A percentile compares a stretch with the other conserved stretches of the same genome.
Evolutionary conservation across 2,329 filamentous ascomycete species (phyloP).

Genomic region (Ciborinia camelliae): DNA sequence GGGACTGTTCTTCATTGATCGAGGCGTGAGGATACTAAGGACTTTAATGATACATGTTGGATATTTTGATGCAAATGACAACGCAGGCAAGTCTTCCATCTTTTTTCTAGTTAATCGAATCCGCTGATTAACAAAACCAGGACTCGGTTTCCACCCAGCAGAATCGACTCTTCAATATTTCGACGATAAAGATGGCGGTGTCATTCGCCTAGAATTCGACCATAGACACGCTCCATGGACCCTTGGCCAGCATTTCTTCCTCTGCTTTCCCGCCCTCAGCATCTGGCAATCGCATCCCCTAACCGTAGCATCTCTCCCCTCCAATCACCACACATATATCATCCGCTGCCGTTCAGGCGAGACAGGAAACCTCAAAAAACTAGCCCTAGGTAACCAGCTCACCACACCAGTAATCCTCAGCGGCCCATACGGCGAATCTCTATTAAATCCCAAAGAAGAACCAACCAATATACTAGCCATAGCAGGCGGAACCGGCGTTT

Average conservation of each 20-base stretch:
- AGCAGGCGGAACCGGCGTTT: slow-evolving; percentile 57
- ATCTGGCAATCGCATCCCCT: slow-evolving; percentile 77
- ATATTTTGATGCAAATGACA: slow-evolving; percentile 40
- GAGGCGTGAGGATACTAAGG: slow-evolving; percentile 55
- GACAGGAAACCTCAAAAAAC: slow-evolving; percentile 42
- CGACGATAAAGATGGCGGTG: slow-evolving; percentile 47
- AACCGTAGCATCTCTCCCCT: slow-evolving; percentile 72
- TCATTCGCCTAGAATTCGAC: slow-evolving; percentile 63
- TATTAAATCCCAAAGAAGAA: slow-evolving; percentile 35
- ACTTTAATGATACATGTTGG: slow-evolving; percentile 60
- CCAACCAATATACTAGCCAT: slow-evolving; percentile 49
- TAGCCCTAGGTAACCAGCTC: slow-evolving; percentile 25
- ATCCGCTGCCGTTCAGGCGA: slow-evolving; percentile 58
- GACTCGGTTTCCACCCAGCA: slow-evolving; percentile 12
- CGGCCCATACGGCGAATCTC: slow-evolving; percentile 2
- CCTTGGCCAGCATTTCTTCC: slow-evolving; percentile 74
- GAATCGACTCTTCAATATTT: slow-evolving; percentile 10
- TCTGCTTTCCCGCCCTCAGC: slow-evolving; percentile 70
- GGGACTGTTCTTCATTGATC: slow-evolving; percentile 62
- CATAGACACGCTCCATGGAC: slow-evolving; percentile 62
- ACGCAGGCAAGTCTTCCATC: slow-evolving; percentile 32
- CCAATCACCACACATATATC: slow-evolving; percentile 52
- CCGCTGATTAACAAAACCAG: background rate
- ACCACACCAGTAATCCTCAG: slow-evolving; percentile 11
- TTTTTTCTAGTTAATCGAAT: no score